A percentile compares a stretch with the other conserved stretches of the same genome.
phyloP scores from a whole-genome alignment of 2,329 filamentous ascomycete genomes.

The Arthrobotrys sinensis region DNA sequence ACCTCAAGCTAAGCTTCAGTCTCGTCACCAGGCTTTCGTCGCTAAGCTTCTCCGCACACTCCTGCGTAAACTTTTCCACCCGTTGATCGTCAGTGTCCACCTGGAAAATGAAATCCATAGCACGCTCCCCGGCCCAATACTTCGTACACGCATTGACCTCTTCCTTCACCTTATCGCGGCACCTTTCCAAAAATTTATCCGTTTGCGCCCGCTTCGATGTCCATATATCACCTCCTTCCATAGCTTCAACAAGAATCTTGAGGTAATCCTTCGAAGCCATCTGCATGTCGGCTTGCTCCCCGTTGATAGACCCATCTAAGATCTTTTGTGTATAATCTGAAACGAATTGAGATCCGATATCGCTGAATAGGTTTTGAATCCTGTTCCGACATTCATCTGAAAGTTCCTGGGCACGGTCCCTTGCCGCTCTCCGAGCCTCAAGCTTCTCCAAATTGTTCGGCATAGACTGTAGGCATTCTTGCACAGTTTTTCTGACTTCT shows the following conservation, averaged over 20 bases:
- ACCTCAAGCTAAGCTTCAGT: not conserved
- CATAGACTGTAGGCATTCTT: not conserved
- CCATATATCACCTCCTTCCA: not conserved
- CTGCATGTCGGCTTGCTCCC: not conserved
- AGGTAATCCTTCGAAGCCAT: not conserved
- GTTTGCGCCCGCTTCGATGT: not conserved
- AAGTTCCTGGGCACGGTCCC: not conserved
- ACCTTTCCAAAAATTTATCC: not conserved
- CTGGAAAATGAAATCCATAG: not conserved
- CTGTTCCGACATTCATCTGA: not conserved
- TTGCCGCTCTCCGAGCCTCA: not conserved
- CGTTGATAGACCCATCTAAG: not conserved
- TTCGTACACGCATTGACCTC: not conserved
- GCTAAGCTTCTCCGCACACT: not conserved
- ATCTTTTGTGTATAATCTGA: not conserved
- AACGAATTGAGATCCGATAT: not conserved
- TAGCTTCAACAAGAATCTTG: not conserved
- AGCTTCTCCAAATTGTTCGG: not conserved
- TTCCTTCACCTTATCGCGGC: not conserved
- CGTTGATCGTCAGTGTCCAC: not conserved
- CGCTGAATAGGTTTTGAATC: not conserved
- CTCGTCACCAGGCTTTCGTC: too few species aligned
- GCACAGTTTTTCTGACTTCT: not conserved
- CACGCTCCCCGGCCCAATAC: not conserved
- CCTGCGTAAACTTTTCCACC: not conserved